Percentiles rank a stretch among this genome's conserved stretches.
phyloP scores from a whole-genome alignment of 2,329 filamentous ascomycete species.

The Fusarium cicatricum region DNA sequence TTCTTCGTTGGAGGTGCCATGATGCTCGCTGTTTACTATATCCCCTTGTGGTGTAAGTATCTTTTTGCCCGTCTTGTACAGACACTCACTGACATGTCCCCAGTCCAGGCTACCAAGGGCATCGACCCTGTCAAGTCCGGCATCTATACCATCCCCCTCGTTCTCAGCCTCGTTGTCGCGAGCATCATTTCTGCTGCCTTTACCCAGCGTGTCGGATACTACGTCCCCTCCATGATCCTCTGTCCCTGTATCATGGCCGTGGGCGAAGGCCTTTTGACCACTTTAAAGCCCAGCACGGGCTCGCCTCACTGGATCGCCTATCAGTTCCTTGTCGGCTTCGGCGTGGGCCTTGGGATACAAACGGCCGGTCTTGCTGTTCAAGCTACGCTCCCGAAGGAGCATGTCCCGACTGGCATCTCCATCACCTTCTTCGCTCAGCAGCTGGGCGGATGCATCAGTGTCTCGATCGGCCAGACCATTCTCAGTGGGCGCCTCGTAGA shows the following conservation, averaged over 20 bases:
- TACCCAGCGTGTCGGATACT: constrained; percentile 66
- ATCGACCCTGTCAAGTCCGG: constrained; percentile 63
- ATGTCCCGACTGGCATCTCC: constrained; percentile 64
- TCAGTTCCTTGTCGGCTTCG: constrained; percentile 66
- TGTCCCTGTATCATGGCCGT: constrained; percentile 59
- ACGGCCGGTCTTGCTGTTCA: constrained; percentile 64
- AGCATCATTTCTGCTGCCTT: constrained; percentile 57
- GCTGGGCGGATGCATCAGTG: constrained; percentile 66
- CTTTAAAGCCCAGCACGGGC: constrained; percentile 56
- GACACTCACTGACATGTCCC: constrained; percentile 24
- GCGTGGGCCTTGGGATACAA: constrained; percentile 67
- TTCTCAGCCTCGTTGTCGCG: constrained; percentile 63
- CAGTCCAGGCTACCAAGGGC: constrained; percentile 64
- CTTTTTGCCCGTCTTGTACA: background rate
- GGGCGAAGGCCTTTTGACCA: constrained; percentile 66
- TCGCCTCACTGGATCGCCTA: constrained; percentile 66
- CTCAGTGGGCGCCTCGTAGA: constrained; percentile 57
- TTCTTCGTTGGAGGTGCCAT: constrained; percentile 59
- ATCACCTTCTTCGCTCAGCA: constrained; percentile 67
- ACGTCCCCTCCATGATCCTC: constrained; percentile 64
- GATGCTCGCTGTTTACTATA: constrained; percentile 63
- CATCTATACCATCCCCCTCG: constrained; percentile 64
- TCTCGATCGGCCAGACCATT: constrained; percentile 64
- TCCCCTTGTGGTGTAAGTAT: constrained; percentile 63
- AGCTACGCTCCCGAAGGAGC: constrained; percentile 59